Conservation (phyloP, 1,284 basidiomycete species). For the Pterulicium gracile region DNA sequence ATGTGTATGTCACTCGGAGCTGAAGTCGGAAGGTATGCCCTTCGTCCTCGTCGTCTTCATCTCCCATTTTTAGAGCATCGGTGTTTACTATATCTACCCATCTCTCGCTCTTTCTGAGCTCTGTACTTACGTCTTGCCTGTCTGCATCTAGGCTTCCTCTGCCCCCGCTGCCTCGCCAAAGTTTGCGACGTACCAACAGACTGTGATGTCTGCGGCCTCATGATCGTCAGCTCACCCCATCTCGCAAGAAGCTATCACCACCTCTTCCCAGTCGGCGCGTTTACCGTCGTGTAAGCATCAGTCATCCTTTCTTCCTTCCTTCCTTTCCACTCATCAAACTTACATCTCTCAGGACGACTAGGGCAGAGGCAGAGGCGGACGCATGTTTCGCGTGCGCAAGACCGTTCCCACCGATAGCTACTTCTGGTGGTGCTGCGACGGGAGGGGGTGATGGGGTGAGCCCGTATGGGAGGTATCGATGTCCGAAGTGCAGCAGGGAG, state of each 20-base stretch:
- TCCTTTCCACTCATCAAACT: constrained; percentile 8
- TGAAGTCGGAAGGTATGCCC: constrained; percentile 83
- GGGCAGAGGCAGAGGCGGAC: constrained; percentile 24
- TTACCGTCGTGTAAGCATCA: constrained; percentile 64
- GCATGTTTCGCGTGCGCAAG: constrained; percentile 68
- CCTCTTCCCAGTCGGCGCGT: constrained; percentile 82
- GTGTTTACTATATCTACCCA: too few relatives aligned
- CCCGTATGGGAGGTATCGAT: constrained; percentile 70
- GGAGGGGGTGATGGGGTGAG: constrained; percentile 78
- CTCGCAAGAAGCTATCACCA: constrained; percentile 93
- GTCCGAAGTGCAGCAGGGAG: constrained; percentile 40
- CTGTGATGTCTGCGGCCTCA: constrained; percentile 93
- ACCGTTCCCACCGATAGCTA: constrained; percentile 36
- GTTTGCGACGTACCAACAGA: constrained; percentile 98
- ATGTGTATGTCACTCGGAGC: constrained; percentile 88
- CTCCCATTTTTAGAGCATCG: too few relatives aligned
- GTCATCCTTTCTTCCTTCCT: constrained; percentile 6
- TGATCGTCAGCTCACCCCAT: constrained; percentile 97
- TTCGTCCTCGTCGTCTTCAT: too few relatives aligned
- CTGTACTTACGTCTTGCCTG: too few relatives aligned
- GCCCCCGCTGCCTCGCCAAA: constrained; percentile 87
- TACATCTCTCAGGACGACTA: constrained; percentile 22
- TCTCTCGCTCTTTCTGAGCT: too few relatives aligned
- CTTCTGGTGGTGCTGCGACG: constrained; percentile 19
- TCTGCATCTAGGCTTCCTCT: too few relatives aligned